phyloP scores from a whole-genome alignment of 768 basidiomycete genomes.

The Termitomyces titanicus region DNA sequence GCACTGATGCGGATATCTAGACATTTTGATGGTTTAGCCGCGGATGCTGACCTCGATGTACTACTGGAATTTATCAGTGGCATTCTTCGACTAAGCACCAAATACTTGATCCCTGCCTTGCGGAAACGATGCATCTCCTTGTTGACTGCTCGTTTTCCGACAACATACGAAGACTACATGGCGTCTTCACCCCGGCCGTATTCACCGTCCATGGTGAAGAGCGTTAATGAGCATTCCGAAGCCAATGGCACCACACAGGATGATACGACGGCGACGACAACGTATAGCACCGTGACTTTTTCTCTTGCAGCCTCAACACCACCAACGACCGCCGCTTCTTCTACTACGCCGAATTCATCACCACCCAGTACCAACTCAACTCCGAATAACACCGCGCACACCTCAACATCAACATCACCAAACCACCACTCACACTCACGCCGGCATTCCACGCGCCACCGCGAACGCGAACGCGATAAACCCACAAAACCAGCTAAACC shows the following conservation, averaged over 20 bases:
- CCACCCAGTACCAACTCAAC: neutral
- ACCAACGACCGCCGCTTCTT: neutral
- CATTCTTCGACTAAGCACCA: conserved; percentile 60
- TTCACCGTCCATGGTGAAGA: neutral
- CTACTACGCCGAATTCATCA: neutral
- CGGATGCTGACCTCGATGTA: conserved; percentile 36
- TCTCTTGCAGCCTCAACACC: neutral
- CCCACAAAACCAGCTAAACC: neutral
- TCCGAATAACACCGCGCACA: neutral
- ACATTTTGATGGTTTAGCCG: conserved; percentile 32
- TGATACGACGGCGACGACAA: neutral
- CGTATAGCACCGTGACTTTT: neutral
- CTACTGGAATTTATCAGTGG: conserved; percentile 45
- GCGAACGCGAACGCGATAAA: neutral
- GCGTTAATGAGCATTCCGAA: neutral
- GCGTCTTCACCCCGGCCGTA: conserved; percentile 17
- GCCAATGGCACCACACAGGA: neutral
- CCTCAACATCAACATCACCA: neutral
- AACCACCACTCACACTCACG: neutral
- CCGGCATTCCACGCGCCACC: neutral
- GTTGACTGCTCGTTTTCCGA: conserved; percentile 37
- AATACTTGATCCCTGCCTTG: conserved; percentile 53
- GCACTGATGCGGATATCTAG: conserved; percentile 15
- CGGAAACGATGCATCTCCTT: conserved; percentile 49
- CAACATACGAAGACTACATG: conserved; percentile 34